Evolutionary conservation across 805 yeast genomes (phyloP).

Genomic region (Myxozyma sirexii): DNA sequence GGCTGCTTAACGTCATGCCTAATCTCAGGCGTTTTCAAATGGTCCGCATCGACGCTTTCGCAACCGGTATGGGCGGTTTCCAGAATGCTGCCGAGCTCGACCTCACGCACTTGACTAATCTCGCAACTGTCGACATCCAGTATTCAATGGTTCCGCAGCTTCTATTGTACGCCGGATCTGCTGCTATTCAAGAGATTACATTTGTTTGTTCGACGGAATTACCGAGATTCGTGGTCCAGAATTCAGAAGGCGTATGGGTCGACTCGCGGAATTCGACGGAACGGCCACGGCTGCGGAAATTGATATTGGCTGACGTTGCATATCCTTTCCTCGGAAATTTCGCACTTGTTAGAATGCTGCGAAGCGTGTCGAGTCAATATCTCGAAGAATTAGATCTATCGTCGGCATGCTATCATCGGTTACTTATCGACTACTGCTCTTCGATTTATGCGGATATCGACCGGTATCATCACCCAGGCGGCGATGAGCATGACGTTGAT

Average conservation of each 20-base stretch:
- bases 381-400: constrained; percentile 13
- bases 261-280: neutral
- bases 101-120: constrained; percentile 8
- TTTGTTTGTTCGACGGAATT: constrained; percentile 24
- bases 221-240: constrained; percentile 15
- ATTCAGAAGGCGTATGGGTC: neutral
- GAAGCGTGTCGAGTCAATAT: neutral
- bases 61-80: constrained; percentile 20
- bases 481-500: neutral
- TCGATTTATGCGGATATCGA: constrained; percentile 12
- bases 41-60: constrained; percentile 24
- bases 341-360: constrained; percentile 10
- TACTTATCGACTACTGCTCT: constrained; percentile 17
- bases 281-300: constrained; percentile 1
- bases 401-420: constrained; percentile 17
- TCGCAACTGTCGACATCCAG: constrained; percentile 11
- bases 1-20: constrained; percentile 10
- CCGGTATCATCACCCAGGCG: neutral
- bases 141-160: constrained; percentile 28
- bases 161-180: constrained; percentile 4
- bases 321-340: constrained; percentile 23
- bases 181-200: neutral
- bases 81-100: constrained; percentile 17
- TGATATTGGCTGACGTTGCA: constrained; percentile 21
- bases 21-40: constrained; percentile 6